Evolutionary conservation across 1,284 basidiomycete genomes (phyloP).

Genomic region (Bjerkandera adusta): DNA sequence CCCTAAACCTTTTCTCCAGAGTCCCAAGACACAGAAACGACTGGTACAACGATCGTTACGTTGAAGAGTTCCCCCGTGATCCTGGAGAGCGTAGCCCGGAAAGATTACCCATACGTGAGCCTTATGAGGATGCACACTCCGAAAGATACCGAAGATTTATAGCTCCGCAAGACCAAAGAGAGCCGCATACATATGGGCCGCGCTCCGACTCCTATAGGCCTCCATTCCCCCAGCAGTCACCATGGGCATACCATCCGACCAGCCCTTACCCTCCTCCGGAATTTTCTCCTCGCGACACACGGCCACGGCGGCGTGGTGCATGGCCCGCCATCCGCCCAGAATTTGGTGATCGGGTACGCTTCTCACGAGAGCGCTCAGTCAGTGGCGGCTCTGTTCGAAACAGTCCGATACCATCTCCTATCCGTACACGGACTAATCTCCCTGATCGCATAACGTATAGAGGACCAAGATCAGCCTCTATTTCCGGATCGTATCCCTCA

Average conservation of each 20-base stretch:
- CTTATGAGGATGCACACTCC: constrained; percentile 11
- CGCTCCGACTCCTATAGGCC: constrained; percentile 28
- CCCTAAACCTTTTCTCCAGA: constrained; percentile 1
- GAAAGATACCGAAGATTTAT: constrained; percentile 26
- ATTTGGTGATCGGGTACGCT: background rate
- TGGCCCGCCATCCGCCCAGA: background rate
- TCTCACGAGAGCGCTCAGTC: constrained; percentile 5
- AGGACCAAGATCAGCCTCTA: background rate
- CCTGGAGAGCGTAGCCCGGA: constrained; percentile 17
- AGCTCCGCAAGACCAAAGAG: constrained; percentile 16
- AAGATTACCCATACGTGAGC: constrained; percentile 14
- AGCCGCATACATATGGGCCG: constrained; percentile 20
- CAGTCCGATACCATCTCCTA: constrained; percentile 8
- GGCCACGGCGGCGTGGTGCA: background rate
- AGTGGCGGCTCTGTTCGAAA: constrained; percentile 8
- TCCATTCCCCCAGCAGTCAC: constrained; percentile 19
- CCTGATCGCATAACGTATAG: constrained; percentile 4
- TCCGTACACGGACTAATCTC: constrained; percentile 12
- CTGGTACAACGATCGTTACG: constrained; percentile 16
- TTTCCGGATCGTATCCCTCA: constrained; percentile 1
- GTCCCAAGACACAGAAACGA: constrained; percentile 12
- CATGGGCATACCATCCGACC: constrained; percentile 19
- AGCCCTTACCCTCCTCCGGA: constrained; percentile 16
- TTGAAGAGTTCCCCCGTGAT: constrained; percentile 7
- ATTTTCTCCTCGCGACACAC: constrained; percentile 7